phyloP scores from a whole-genome alignment of 148 eudicot genomes.

The Cornus controversa region DNA sequence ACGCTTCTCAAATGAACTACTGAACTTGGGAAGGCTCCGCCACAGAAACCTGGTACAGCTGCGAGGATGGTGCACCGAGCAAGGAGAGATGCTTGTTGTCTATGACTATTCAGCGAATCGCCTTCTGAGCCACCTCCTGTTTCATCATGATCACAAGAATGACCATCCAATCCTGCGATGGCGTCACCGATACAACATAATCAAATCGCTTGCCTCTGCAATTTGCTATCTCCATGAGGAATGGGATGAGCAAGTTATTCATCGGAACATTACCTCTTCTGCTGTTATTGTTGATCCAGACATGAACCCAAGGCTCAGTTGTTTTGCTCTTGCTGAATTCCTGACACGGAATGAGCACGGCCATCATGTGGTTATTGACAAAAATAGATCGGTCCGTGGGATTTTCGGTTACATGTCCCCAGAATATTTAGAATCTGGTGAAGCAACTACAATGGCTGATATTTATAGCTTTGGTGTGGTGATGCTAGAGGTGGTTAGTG shows the following conservation, averaged over 20 bases:
- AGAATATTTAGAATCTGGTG: constrained; percentile 82
- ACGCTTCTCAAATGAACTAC: constrained; percentile 73
- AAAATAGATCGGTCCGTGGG: constrained; percentile 59
- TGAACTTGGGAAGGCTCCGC: constrained; percentile 78
- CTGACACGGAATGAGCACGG: constrained; percentile 74
- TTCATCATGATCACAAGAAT: constrained; percentile 28
- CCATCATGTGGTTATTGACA: constrained; percentile 50
- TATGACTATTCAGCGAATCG: constrained; percentile 74
- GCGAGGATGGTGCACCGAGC: constrained; percentile 97
- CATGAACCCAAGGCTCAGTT: constrained; percentile 81
- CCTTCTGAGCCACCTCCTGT: constrained; percentile 65
- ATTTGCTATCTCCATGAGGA: constrained; percentile 85
- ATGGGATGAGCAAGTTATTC: constrained; percentile 99
- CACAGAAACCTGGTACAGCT: constrained; percentile 88
- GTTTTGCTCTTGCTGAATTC: constrained; percentile 87
- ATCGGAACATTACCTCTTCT: constrained; percentile 78
- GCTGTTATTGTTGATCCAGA: constrained; percentile 69
- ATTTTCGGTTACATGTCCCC: constrained; percentile 96
- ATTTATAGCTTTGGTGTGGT: constrained; percentile 94
- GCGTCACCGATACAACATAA: constrained; percentile 66
- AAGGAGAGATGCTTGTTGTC: constrained; percentile 94
- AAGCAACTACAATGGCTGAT: constrained; percentile 79
- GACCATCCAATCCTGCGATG: constrained; percentile 37
- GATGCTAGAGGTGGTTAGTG: constrained; percentile 76
- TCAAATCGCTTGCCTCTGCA: constrained; percentile 82